These are phyloP conservation scores for Limonium bicolor DNA, from an alignment of 148 eudicot species.

Conservation along the genomic window DNA sequence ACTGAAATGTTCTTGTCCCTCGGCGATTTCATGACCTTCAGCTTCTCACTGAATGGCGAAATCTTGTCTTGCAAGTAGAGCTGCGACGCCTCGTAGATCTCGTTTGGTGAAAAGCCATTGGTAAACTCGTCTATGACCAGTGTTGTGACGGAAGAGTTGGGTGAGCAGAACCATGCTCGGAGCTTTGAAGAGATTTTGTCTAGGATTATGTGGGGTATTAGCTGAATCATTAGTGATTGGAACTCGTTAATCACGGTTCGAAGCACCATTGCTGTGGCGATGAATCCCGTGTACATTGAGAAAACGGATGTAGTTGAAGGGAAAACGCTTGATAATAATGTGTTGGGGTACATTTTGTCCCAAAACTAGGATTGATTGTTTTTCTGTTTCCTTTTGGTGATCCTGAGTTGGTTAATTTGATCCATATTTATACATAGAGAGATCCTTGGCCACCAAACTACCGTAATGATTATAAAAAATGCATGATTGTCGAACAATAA, in stretches of 20 bases:
- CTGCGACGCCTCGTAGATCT: constrained; percentile 3
- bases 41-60: constrained; percentile 3
- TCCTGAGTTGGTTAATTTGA: no score
- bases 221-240: neutral
- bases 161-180: no score
- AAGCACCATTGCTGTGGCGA: constrained; percentile 1
- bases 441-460: no score
- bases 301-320: constrained; percentile 5
- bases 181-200: neutral
- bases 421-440: no score
- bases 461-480: no score
- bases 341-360: no score
- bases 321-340: no score
- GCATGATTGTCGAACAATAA: no score
- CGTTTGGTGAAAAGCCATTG: constrained; percentile 3
- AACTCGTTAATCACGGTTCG: constrained; percentile 3
- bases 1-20: neutral
- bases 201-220: neutral
- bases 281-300: constrained; percentile 3
- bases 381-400: no score
- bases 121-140: constrained; percentile 4
- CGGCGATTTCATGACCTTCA: constrained; percentile 4
- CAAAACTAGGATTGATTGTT: no score
- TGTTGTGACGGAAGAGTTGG: neutral
- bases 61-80: constrained; percentile 5